Conservation (phyloP, 2,329 filamentous ascomycete species). For the Apiospora rasikravindrae region DNA sequence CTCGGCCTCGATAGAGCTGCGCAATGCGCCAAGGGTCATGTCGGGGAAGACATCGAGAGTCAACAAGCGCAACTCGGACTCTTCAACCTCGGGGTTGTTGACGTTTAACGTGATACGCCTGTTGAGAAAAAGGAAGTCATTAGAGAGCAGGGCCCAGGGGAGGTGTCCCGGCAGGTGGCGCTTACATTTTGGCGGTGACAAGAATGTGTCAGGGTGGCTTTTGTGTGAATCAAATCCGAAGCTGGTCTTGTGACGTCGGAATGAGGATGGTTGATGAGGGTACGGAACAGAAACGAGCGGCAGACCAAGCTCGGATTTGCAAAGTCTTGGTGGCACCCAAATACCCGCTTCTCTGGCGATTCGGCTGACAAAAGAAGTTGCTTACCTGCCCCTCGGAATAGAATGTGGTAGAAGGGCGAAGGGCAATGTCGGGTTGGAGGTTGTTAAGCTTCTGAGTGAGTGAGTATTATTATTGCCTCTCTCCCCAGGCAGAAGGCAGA, state of each 20-base stretch:
- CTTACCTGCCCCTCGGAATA: conserved; percentile 3
- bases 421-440: neutral
- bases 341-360: neutral
- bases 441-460: conserved; percentile 4
- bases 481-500: neutral
- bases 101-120: conserved; percentile 80
- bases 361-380: conserved; percentile 15
- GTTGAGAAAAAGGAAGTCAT: conserved; percentile 18
- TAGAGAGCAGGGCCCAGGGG: neutral
- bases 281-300: conserved; percentile 8
- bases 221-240: conserved; percentile 12
- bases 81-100: conserved; percentile 66
- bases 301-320: conserved; percentile 6
- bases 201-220: conserved; percentile 7
- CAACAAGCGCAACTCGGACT: conserved; percentile 63
- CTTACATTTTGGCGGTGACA: conserved; percentile 18
- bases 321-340: neutral
- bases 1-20: conserved; percentile 87
- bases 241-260: conserved; percentile 15
- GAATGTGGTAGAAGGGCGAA: conserved; percentile 5
- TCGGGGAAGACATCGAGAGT: conserved; percentile 72
- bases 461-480: neutral
- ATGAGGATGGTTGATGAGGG: conserved; percentile 1
- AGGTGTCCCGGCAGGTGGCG: conserved; percentile 3
- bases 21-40: conserved; percentile 81